Base-by-base conservation (phyloP, 1,284 basidiomycete genomes). In the Cryptococcus sp. region DNA sequence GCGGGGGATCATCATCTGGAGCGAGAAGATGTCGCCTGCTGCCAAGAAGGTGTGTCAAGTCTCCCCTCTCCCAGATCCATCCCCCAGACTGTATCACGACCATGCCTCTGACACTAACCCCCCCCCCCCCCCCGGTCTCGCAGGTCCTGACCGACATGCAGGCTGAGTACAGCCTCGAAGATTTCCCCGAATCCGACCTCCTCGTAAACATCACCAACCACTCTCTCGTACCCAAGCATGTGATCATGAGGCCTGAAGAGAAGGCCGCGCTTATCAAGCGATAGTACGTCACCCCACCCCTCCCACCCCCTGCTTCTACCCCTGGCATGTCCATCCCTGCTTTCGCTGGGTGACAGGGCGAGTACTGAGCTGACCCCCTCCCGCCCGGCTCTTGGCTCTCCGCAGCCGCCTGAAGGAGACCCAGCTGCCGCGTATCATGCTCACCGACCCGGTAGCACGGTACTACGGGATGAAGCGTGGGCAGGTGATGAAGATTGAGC, bases 131-230 rank as follows among this genome's bases (percentile, higher is more conserved):
- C n/a, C n/a, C n/a, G n/a, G n/a, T n/a, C n/a, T n/a, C n/a, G n/a
- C n/a, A n/a, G n/a, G 18, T 37, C 16, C 91, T 96, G 59, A 83
- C 85, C 48, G 89, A 88, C 20, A 91, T 96, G 88, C 83, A 87
- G 53, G 77, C 83, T 40, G 85, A 89, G 68, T 98, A 91, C 79
- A 84, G 85, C 58, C 82, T 98, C 38, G 96, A 98, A 76, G 95
- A 97, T 69, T 98, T 98, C 76, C 89, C 93, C 33, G 96, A 99
- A 79, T 85, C 92, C 6, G 93, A 96, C 77, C 80, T 99, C 44
- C 83, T 98, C 4, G 96, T 99, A 63, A 98, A 99, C 79, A 98
- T 99, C 68, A 95, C 92, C 16, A 87, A 89, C 69, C 96, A 99
- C 72, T 89, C 89, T 42, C 83, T 99, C 37, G 96, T 99, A 4